Evolutionary conservation across 2,329 filamentous ascomycete genomes (phyloP).

Genomic region (Zasmidium citrigriseum): DNA sequence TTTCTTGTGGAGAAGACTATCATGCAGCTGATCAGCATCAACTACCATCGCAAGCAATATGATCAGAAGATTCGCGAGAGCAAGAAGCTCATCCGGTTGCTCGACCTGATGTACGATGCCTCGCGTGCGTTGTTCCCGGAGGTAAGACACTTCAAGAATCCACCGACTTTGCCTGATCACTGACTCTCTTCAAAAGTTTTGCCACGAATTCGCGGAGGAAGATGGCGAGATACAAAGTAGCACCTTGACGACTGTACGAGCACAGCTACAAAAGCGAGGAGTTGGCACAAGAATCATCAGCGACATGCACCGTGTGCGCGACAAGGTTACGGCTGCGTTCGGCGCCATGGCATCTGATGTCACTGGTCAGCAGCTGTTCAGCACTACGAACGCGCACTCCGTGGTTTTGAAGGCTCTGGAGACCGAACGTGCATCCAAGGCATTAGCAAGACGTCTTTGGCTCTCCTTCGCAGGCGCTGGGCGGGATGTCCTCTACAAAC

Average conservation of each 20-base stretch:
- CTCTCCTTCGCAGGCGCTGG: constrained; percentile 32
- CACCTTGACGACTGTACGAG: constrained; percentile 57
- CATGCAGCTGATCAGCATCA: constrained; percentile 71
- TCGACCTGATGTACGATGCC: constrained; percentile 77
- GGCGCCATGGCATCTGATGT: constrained; percentile 84
- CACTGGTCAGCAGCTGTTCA: constrained; percentile 83
- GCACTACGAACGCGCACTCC: constrained; percentile 25
- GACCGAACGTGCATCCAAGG: constrained; percentile 29
- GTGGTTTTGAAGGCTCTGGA: constrained; percentile 33
- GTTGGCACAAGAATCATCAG: constrained; percentile 65
- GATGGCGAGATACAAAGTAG: constrained; percentile 80
- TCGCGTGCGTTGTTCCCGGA: constrained; percentile 79
- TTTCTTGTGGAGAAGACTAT: constrained; percentile 69
- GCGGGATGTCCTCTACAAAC: constrained; percentile 23
- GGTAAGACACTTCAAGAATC: no score
- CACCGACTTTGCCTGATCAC: no score
- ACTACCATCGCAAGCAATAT: constrained; percentile 73
- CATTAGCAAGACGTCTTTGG: constrained; percentile 36
- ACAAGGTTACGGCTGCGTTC: constrained; percentile 81
- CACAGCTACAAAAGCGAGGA: constrained; percentile 39
- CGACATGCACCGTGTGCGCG: constrained; percentile 61
- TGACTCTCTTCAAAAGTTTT: no score
- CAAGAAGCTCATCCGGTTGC: constrained; percentile 71
- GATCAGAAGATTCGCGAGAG: constrained; percentile 73
- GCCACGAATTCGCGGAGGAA: constrained; percentile 75